Base-by-base conservation (phyloP, 306 rosid genomes). In the Pyrus communis region DNA sequence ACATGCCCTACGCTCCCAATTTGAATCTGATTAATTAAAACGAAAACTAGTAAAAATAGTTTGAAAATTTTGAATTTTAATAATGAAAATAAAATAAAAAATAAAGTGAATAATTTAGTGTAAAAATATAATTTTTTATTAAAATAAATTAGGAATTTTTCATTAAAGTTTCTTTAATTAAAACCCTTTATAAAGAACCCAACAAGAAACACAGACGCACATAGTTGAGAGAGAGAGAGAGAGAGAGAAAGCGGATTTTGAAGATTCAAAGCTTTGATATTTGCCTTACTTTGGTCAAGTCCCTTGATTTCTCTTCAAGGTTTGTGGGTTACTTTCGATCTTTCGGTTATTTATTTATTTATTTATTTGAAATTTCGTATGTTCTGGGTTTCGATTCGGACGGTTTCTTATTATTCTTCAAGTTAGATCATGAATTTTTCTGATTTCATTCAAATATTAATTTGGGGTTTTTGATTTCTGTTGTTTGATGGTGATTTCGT, bases 1-100 rank as follows among this genome's bases (percentile, higher is more conserved):
- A 49, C 55, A 4, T 49, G 21, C 55, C 75, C 80, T 67, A 69
- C 66, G 65, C 82, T 81, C 77, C 71, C 22, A 7, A 28, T 33
- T 6, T 68, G 19, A 59, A 54, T 40, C 21, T 31, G 38, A 33
- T 58, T 25, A 25, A 23, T 60, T 63, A 71, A 71, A 71, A 72
- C 1, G 27, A 25, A 25, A 25, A 25, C 27, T 25, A 25, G 1
- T 1, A 1, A 25, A 25, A 25, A 25, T 25, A 0, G 27, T 25
- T 25, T 25, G 27, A 25, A 25, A 25, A 25, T 25, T 25, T 25
- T 25, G 27, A 25, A 25, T 25, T 25, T 25, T 25, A 25, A 25
- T 2, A 0, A 25, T 25, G 27, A 25, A 25, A 25, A 25, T 1
- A 25, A 25, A 25, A 25, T 25, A 25, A 25, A 25, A 1, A 25